These are phyloP conservation scores for Noccaea caerulescens DNA, from an alignment of 345 rosid genomes.

Conservation along the genomic window DNA sequence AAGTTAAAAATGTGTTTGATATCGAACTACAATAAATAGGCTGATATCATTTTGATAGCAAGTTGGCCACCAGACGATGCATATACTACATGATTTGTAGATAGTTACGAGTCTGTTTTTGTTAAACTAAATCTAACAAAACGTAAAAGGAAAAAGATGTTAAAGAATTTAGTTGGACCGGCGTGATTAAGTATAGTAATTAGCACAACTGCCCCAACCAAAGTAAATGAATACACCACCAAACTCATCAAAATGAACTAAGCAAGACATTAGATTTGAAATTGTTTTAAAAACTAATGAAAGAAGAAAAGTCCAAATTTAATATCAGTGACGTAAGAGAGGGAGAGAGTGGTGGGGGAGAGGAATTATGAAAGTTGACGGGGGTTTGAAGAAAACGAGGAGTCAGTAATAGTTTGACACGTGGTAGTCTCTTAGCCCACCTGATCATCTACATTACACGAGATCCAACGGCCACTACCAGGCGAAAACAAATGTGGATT, in stretches of 20 bases:
- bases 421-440: constrained; percentile 18
- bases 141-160: constrained; percentile 27
- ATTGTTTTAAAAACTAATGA: not conserved
- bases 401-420: constrained; percentile 28
- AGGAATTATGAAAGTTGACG: constrained; percentile 40
- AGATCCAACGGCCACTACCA: constrained; percentile 36
- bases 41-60: constrained; percentile 5
- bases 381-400: constrained; percentile 29
- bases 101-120: not conserved
- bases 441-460: constrained; percentile 8
- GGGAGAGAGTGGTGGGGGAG: constrained; percentile 29
- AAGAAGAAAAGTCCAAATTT: constrained; percentile 26
- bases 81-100: not conserved
- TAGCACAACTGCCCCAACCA: constrained; percentile 38
- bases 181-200: constrained; percentile 39
- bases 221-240: constrained; percentile 29
- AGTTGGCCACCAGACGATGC: not conserved
- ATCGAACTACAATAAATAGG: not conserved
- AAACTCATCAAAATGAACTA: constrained; percentile 29
- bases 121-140: constrained; percentile 1
- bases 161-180: constrained; percentile 36
- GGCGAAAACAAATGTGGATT: constrained; percentile 15
- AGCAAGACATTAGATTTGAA: not conserved
- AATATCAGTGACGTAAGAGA: constrained; percentile 31
- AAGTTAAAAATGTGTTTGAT: not conserved